phyloP scores from a whole-genome alignment of 2,329 filamentous ascomycete genomes.

The Ampelomyces quisqualis region DNA sequence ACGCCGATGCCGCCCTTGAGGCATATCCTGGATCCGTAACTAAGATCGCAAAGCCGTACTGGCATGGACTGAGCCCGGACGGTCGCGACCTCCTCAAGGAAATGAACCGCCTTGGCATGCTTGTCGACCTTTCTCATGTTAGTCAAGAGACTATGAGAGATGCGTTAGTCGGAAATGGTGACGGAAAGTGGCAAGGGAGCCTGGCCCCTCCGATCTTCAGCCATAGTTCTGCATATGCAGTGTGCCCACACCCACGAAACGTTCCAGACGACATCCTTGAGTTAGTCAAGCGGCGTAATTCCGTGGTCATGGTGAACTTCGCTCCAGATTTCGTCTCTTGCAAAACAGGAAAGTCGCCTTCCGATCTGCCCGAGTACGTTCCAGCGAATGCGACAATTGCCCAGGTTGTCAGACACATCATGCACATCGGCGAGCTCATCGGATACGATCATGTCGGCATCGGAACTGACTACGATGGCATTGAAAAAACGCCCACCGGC shows the following conservation, averaged over 20 bases:
- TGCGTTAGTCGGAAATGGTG: constrained; percentile 62
- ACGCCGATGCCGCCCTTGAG: constrained; percentile 78
- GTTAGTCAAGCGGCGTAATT: constrained; percentile 70
- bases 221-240: constrained; percentile 75
- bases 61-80: constrained; percentile 69
- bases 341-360: constrained; percentile 56
- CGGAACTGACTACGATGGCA: constrained; percentile 88
- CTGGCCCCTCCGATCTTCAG: constrained; percentile 83
- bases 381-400: constrained; percentile 69
- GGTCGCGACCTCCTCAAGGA: constrained; percentile 73
- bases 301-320: constrained; percentile 91
- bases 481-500: constrained; percentile 65
- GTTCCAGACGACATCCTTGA: constrained; percentile 81
- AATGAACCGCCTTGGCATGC: constrained; percentile 93
- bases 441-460: constrained; percentile 87
- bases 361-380: constrained; percentile 68
- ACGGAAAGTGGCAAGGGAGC: constrained; percentile 65
- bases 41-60: constrained; percentile 56
- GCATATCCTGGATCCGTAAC: constrained; percentile 46
- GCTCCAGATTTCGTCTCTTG: constrained; percentile 81
- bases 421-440: constrained; percentile 77
- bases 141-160: constrained; percentile 81
- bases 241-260: constrained; percentile 89
- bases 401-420: constrained; percentile 78
- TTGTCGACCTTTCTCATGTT: constrained; percentile 85